These are phyloP conservation scores for Colletotrichum neosansevieriae DNA, from an alignment of 2,329 filamentous ascomycete species.

Conservation along the genomic window DNA sequence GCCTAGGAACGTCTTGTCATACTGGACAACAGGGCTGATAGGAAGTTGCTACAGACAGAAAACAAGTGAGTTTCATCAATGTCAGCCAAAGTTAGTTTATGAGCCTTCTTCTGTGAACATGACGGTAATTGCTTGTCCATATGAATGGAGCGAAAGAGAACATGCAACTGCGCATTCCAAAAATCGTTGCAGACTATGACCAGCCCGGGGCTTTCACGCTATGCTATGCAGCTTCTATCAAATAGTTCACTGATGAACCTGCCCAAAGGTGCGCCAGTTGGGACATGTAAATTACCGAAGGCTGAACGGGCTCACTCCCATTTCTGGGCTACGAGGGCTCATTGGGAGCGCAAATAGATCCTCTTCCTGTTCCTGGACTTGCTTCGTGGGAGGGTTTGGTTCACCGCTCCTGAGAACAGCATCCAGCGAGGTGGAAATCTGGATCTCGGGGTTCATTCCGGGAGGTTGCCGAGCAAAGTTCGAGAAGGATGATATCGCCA, in stretches of 20 bases:
- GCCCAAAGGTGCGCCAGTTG: no score
- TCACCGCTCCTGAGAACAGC: slow-evolving; percentile 53
- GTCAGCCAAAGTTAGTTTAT: no score
- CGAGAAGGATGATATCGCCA: slow-evolving; percentile 53
- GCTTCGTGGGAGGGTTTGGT: slow-evolving; percentile 45
- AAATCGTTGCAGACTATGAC: no score
- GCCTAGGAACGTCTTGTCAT: no score
- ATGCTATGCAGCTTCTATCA: neutral
- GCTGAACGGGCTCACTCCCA: slow-evolving; percentile 85
- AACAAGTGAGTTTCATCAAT: no score
- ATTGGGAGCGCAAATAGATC: slow-evolving; percentile 89
- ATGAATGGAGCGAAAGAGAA: no score
- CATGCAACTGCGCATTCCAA: no score
- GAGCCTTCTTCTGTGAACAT: no score
- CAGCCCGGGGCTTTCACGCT: neutral
- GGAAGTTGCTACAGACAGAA: no score
- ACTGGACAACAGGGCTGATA: no score
- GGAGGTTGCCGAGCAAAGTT: slow-evolving; percentile 43
- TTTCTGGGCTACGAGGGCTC: slow-evolving; percentile 87
- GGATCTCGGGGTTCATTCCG: slow-evolving; percentile 26
- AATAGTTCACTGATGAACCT: no score
- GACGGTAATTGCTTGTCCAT: no score
- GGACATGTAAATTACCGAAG: slow-evolving; percentile 45
- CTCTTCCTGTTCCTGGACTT: slow-evolving; percentile 72
- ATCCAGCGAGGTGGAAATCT: slow-evolving; percentile 52